A percentile compares a stretch with the other conserved stretches of the same genome.
phyloP scores from a whole-genome alignment of 2,329 filamentous ascomycete species.

The Diatrype stigma region DNA sequence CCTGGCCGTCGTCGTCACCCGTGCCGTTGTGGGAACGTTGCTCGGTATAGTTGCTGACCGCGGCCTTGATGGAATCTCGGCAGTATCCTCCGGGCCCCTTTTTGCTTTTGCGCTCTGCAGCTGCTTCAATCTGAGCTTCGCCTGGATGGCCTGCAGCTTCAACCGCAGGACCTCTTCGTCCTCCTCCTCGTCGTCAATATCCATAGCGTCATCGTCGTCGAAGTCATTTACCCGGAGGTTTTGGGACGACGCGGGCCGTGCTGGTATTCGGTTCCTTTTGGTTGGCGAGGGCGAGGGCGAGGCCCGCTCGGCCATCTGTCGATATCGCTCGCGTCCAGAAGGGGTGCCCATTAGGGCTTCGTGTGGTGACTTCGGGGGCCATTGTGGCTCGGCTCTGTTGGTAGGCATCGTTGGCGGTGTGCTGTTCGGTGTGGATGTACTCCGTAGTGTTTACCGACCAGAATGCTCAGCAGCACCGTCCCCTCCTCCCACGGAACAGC shows the following conservation, averaged over 20 bases:
- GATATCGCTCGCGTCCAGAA: slow-evolving; percentile 71
- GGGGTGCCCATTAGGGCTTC: slow-evolving; percentile 66
- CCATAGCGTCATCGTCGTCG: slow-evolving; percentile 32
- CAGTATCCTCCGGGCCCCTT: slow-evolving; percentile 17
- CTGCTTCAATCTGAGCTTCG: slow-evolving; percentile 80
- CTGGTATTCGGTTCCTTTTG: slow-evolving; percentile 40
- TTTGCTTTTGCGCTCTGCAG: slow-evolving; percentile 62
- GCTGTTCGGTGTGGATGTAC: background rate
- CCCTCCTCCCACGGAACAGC: background rate
- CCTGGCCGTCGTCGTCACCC: slow-evolving; percentile 6
- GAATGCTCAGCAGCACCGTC: background rate
- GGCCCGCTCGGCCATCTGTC: slow-evolving; percentile 60
- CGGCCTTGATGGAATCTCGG: slow-evolving; percentile 3
- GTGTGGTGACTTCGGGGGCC: slow-evolving; percentile 64
- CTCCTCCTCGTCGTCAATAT: slow-evolving; percentile 66
- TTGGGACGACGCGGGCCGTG: slow-evolving; percentile 9
- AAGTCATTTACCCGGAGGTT: slow-evolving; percentile 8
- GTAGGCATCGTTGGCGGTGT: slow-evolving; percentile 16
- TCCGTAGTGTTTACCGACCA: background rate
- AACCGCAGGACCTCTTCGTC: slow-evolving; percentile 88
- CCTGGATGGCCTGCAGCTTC: slow-evolving; percentile 83
- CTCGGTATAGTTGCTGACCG: slow-evolving; percentile 14
- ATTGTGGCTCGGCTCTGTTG: slow-evolving; percentile 47
- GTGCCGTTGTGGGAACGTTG: slow-evolving; percentile 2
- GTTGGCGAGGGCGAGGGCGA: slow-evolving; percentile 67